phyloP scores from a whole-genome alignment of 1,139 yeast species.

The Scheffersomyces cryptocercus region DNA sequence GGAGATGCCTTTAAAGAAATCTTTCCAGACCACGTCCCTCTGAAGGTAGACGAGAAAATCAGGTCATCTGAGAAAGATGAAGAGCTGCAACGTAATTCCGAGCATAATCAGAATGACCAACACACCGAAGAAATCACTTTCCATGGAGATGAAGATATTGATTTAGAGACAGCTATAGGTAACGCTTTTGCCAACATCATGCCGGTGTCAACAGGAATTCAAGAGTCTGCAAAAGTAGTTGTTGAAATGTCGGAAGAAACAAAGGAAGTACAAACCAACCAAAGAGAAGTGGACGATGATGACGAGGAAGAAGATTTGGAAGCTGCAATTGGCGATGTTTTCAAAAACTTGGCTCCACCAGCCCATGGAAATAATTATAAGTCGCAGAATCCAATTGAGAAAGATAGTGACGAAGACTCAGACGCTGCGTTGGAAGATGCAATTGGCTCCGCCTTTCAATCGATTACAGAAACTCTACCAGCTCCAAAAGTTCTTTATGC shows the following conservation, averaged over 20 bases:
- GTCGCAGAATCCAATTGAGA: too few species aligned
- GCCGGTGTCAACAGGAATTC: too few species aligned
- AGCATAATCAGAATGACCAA: not conserved
- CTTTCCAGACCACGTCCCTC: not conserved
- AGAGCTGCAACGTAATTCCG: not conserved
- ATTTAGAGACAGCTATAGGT: constrained; percentile 30
- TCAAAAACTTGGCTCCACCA: constrained; percentile 7
- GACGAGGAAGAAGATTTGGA: constrained; percentile 26
- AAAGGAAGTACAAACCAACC: too few species aligned
- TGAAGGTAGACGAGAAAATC: too few species aligned
- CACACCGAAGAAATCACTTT: not conserved
- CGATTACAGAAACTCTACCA: constrained; percentile 3
- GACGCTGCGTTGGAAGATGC: constrained; percentile 16
- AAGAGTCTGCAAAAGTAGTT: too few species aligned
- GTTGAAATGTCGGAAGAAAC: too few species aligned
- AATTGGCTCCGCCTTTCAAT: constrained; percentile 19
- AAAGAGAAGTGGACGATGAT: not conserved
- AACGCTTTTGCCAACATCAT: constrained; percentile 22
- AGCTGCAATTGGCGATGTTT: constrained; percentile 25
- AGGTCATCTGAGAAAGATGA: too few species aligned
- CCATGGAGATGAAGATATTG: constrained; percentile 16
- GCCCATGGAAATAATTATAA: not conserved
- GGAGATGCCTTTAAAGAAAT: constrained; percentile 25
- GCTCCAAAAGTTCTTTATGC: too few species aligned
- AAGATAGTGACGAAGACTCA: constrained; percentile 6